A percentile compares a stretch with the other conserved stretches of the same genome.
Conservation (phyloP, 495 filamentous ascomycete species). For the Penicillium paradoxum region DNA sequence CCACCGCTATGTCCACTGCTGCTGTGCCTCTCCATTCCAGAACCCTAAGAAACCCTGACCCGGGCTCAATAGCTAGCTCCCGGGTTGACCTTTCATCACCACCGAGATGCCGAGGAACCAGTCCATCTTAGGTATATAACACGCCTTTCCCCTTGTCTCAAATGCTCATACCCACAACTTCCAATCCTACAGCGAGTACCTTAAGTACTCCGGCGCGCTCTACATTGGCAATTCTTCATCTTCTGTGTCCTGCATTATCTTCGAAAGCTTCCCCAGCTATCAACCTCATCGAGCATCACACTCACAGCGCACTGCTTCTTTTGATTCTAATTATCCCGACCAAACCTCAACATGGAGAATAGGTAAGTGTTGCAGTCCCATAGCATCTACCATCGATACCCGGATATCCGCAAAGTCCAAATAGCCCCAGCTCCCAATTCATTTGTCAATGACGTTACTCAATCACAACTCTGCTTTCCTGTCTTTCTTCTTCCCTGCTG, state of each 20-base stretch:
- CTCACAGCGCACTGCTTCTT: background rate
- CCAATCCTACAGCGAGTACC: background rate
- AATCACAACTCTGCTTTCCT: background rate
- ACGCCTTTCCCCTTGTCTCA: background rate
- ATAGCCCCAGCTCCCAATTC: background rate
- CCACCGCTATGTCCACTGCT: no score
- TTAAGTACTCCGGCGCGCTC: background rate
- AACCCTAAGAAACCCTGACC: no score
- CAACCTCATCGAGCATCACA: background rate
- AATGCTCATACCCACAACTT: background rate
- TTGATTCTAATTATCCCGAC: background rate
- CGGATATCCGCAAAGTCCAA: background rate
- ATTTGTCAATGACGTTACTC: background rate
- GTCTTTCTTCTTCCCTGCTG: background rate
- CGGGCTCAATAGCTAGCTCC: no score
- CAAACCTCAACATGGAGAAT: background rate
- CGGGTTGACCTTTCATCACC: background rate
- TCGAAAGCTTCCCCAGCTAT: background rate
- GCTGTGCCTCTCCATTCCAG: no score
- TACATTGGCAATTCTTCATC: background rate
- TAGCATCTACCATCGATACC: background rate
- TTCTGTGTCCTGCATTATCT: background rate
- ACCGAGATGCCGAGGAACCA: background rate
- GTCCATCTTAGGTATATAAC: background rate
- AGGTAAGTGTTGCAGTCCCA: background rate